Evolutionary conservation across 768 basidiomycete genomes (phyloP).

Genomic region (Austroboletus eburneus): DNA sequence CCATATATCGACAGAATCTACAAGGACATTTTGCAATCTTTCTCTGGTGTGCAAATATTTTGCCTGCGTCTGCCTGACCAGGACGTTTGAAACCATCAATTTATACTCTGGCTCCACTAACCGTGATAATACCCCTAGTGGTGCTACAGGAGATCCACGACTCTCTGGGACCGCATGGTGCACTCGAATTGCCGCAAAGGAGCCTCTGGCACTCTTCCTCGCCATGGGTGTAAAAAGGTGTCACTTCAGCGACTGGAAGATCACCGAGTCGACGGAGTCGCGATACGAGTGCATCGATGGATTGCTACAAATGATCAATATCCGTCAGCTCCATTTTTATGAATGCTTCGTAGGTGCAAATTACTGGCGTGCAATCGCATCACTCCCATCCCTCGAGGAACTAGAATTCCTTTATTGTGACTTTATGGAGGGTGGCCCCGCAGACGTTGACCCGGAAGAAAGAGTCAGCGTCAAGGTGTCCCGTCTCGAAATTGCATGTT

Average conservation of each 20-base stretch:
- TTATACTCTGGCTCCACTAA: too few relatives aligned
- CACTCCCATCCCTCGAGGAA: neutral
- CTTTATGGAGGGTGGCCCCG: neutral
- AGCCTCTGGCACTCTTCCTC: neutral
- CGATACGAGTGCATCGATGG: neutral
- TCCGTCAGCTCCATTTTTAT: neutral
- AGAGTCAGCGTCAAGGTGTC: neutral
- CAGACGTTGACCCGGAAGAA: neutral
- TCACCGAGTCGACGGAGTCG: neutral
- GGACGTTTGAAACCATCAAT: neutral
- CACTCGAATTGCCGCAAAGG: neutral
- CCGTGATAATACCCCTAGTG: neutral
- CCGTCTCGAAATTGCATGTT: neutral
- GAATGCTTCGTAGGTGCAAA: neutral
- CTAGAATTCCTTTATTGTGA: neutral
- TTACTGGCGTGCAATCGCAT: neutral
- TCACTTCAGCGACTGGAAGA: neutral
- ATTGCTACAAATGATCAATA: neutral
- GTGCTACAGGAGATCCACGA: neutral
- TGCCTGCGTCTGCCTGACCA: neutral
- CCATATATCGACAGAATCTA: neutral
- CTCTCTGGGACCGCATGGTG: neutral
- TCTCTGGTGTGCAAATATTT: neutral
- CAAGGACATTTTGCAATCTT: neutral
- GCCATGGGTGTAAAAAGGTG: neutral